Percentiles rank a stretch among this genome's conserved stretches.
phyloP scores from a whole-genome alignment of 192 early-diverging fungal species.

The Blastocladiella britannica region DNA sequence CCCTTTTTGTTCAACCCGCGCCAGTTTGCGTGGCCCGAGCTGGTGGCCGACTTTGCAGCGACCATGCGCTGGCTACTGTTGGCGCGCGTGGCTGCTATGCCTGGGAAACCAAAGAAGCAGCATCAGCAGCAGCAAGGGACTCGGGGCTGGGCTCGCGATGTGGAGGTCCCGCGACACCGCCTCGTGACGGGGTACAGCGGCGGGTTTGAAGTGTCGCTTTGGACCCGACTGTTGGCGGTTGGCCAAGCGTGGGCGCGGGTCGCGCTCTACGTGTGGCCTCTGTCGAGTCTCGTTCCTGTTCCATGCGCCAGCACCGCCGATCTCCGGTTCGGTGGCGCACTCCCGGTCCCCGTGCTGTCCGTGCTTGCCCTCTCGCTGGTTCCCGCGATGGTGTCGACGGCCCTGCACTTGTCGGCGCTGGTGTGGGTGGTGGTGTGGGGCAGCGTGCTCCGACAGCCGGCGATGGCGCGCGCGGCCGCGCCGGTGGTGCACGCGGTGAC shows the following conservation, averaged over 20 bases:
- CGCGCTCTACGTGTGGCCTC: no score
- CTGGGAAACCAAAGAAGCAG: no score
- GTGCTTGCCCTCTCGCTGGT: neutral
- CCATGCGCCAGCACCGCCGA: no score
- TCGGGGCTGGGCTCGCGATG: no score
- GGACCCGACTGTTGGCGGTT: no score
- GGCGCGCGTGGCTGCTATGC: conserved; percentile 56
- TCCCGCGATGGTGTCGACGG: neutral
- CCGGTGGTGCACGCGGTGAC: neutral
- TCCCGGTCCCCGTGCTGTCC: no score
- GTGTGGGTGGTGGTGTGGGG: neutral
- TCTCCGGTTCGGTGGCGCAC: neutral
- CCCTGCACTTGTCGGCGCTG: neutral
- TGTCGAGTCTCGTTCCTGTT: no score
- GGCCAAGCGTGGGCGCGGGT: no score
- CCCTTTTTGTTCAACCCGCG: conserved; percentile 80
- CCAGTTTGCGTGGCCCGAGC: conserved; percentile 60
- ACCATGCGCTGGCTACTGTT: neutral
- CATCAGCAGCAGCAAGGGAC: no score
- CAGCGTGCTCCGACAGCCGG: neutral
- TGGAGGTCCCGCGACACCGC: no score
- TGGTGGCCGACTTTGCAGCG: conserved; percentile 44
- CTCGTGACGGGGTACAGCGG: no score
- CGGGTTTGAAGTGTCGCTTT: no score
- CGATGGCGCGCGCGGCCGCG: neutral